phyloP scores from a whole-genome alignment of 257 asterid genomes.

The Ehretia macrophylla region DNA sequence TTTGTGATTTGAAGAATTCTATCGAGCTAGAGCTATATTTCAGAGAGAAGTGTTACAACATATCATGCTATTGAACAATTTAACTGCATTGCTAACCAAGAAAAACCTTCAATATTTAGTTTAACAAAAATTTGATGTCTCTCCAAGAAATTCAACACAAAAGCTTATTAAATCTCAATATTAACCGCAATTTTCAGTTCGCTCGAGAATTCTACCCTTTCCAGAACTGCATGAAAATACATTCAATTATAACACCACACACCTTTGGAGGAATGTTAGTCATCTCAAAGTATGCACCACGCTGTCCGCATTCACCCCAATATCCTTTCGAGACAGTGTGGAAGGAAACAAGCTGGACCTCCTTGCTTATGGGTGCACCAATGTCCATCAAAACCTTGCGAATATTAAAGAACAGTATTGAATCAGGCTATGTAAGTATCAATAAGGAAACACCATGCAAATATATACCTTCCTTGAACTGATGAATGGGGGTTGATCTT shows the following conservation, averaged over 20 bases:
- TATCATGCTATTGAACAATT: no score
- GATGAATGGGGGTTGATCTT: slow-evolving; percentile 91
- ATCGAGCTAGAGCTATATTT: no score
- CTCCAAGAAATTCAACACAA: no score
- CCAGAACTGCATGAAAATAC: neutral
- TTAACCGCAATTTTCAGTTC: no score
- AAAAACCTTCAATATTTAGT: no score
- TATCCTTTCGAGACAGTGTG: slow-evolving; percentile 98
- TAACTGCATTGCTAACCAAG: no score
- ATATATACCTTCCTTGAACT: slow-evolving; percentile 76
- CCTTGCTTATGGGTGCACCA: slow-evolving; percentile 88
- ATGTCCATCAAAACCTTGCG: slow-evolving; percentile 82
- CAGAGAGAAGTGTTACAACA: no score
- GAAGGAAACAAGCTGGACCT: slow-evolving; percentile 80
- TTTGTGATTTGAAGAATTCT: neutral
- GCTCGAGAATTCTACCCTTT: no score
- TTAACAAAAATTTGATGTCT: no score
- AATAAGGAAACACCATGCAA: neutral
- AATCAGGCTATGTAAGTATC: neutral
- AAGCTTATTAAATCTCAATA: no score
- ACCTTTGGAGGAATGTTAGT: slow-evolving; percentile 88
- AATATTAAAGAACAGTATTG: neutral
- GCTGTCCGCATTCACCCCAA: slow-evolving; percentile 99
- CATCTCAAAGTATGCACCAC: slow-evolving; percentile 99
- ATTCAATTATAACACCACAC: slow-evolving; percentile 13